Conservation (phyloP, 129 eudicot genomes). For the Centrapalus pauciflorus region DNA sequence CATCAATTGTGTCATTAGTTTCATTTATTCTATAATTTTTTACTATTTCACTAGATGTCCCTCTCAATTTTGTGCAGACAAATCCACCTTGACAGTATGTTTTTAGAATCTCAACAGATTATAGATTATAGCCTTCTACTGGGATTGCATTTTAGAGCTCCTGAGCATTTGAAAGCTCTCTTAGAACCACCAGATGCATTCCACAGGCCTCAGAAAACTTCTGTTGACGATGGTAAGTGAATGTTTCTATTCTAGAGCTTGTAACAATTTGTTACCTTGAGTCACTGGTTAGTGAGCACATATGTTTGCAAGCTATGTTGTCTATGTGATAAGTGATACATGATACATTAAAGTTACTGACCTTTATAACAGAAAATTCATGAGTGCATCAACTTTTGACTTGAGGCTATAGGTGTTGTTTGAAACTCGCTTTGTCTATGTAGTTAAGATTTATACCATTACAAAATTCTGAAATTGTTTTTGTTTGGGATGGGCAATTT, state of each 20-base stretch:
- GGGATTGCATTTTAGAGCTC: constrained; percentile 90
- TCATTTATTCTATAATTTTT: not conserved
- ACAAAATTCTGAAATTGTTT: too few species aligned
- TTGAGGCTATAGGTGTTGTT: not conserved
- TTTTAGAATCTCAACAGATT: constrained; percentile 66
- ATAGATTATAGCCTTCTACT: constrained; percentile 85
- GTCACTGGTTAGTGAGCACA: not conserved
- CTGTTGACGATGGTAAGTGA: constrained; percentile 34
- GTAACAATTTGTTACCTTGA: not conserved
- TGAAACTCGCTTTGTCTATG: not conserved
- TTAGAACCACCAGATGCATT: constrained; percentile 46
- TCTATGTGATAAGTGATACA: not conserved
- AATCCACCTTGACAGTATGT: constrained; percentile 52
- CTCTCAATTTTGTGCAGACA: constrained; percentile 45
- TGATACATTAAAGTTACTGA: not conserved
- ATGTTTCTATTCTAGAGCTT: not conserved
- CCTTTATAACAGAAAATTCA: not conserved
- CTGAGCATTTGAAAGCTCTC: constrained; percentile 60
- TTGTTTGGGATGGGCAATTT: too few species aligned
- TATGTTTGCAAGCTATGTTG: not conserved
- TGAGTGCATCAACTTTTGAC: not conserved
- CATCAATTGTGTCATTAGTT: not conserved
- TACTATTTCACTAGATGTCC: not conserved
- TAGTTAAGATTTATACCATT: not conserved
- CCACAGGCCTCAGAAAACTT: constrained; percentile 6